Evolutionary conservation across 2,329 filamentous ascomycete species (phyloP), one percentile per base, ranked within the genome.

Genomic region (Nigrograna mackinnonii): DNA sequence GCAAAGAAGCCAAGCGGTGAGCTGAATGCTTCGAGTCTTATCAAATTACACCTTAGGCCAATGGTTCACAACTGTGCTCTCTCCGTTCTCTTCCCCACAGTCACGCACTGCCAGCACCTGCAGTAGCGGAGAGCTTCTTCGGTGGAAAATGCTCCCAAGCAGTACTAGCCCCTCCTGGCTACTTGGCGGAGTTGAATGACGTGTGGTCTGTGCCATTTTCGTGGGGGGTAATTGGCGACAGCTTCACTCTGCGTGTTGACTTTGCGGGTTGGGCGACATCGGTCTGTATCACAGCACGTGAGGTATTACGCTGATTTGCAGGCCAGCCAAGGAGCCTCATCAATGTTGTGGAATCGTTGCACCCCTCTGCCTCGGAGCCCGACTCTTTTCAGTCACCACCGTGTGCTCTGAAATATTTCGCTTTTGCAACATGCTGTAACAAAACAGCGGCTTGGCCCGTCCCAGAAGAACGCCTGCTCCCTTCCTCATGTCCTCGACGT

Each of bases 31-130:
- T 28, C 36, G 16, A 6, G 34, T 14, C 37, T 37, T 44, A 35
- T 42, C 39, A 37, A 22, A 32, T 24, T 20, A n/a, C 35, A 26
- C 21, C 16, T 18, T 34, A 39, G 31, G 22, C 48, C 41, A 51
- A 46, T 49, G 38, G 33, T 41, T 33, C 45, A 13, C 37, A 5
- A 17, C 21, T 43, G 22, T 18, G 3, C 26, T 14, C 35, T 34
- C 33, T 37, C 45, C 45, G 35, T 41, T 41, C 34, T 24, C 35
- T 57, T 41, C 46, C 46, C 54, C 48, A 46, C 58, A 50, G 35
- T 50, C 46, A 43, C 43, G 39, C 37, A 46, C 49, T 48, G 52
- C 48, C n/a, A 39, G 50, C 55, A 55, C 52, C 51, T 58, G 57
- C 53, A 58, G 56, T 55, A 62, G 54, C 43, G 42, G 34, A 38